Evolutionary conservation across 108 stramenopile species (phyloP).

Genomic region (Skeletonema marinoi): DNA sequence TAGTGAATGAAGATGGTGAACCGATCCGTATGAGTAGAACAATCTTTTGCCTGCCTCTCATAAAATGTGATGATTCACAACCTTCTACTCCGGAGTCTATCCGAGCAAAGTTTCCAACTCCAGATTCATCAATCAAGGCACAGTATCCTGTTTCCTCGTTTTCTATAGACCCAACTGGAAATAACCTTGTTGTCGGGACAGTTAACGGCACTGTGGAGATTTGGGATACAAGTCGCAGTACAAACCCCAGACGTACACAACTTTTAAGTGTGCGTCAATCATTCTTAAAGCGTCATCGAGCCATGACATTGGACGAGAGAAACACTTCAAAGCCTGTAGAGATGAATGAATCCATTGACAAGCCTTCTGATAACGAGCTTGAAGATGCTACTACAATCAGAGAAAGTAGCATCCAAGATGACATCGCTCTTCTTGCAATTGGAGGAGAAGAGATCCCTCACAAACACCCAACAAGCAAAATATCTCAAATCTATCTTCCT

Average conservation of each 20-base stretch:
- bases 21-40: constrained; percentile 33
- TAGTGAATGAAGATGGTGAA: constrained; percentile 31
- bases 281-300: constrained; percentile 26
- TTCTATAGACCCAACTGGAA: constrained; percentile 46
- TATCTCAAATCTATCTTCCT: constrained; percentile 43
- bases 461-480: constrained; percentile 42
- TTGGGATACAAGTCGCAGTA: constrained; percentile 41
- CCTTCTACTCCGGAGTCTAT: constrained; percentile 11
- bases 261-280: constrained; percentile 33
- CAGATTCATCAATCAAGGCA: constrained; percentile 35
- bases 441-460: constrained; percentile 27
- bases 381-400: neutral
- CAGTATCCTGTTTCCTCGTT: constrained; percentile 52
- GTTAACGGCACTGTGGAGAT: constrained; percentile 52
- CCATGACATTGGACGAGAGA: constrained; percentile 29
- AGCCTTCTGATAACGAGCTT: constrained; percentile 2
- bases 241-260: constrained; percentile 11
- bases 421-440: constrained; percentile 26
- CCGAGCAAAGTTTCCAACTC: constrained; percentile 40
- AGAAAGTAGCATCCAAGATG: constrained; percentile 17
- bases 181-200: constrained; percentile 55
- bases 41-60: constrained; percentile 30
- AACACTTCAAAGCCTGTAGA: neutral
- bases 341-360: neutral
- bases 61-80: constrained; percentile 14